Evolutionary conservation across 1,139 yeast species (phyloP), one percentile per base, ranked within the genome.

Genomic region (Taiozyma sp.): DNA sequence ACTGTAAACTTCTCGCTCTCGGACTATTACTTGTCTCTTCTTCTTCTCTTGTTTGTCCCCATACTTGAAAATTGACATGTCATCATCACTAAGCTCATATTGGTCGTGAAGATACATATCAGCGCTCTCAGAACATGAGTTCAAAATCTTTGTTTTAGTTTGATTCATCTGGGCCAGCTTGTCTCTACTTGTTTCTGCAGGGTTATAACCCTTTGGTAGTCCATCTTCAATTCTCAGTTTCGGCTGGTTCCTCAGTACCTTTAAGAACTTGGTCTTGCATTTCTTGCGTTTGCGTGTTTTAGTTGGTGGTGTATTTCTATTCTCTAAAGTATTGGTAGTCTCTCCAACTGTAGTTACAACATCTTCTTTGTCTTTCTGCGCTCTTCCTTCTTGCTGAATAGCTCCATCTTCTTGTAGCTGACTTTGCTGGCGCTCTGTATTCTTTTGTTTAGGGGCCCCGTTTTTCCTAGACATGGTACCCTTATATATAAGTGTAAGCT

Each of bases 81-180:
- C 62, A 42, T 59, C 61, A 35, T 55, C 59, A 35, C 60, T 55
- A 24, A 53, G 45, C 2, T 50, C 50, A 39, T 59, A 59, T 2
- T 53, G 41, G 0, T n/a, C 47, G 40, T 52, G 53, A 10, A 42
- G 21, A 42, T 59, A 59, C 0, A 55, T 41, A 1, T 16, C 22
- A 1, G 61, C 52, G 16, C 43, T 37, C 21, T 47, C 53, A 6
- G 41, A 44, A 32, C 51, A 53, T 8, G 24, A 42, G 3, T 6
- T 9, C 11, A 56, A 16, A 8, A 56, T 19, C 0, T 35, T 14
- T 1, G 50, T 44, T 34, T 21, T 37, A 1, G n/a, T 9, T 19
- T 9, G 22, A 28, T 42, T 45, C 34, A 47, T 4, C 3, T 40
- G 19, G 6, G 9, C 8, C 16, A 14, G 41, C 14, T 11, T 44